Evolutionary conservation across 2,329 filamentous ascomycete species (phyloP).

Genomic region (Zymoseptoria brevis): DNA sequence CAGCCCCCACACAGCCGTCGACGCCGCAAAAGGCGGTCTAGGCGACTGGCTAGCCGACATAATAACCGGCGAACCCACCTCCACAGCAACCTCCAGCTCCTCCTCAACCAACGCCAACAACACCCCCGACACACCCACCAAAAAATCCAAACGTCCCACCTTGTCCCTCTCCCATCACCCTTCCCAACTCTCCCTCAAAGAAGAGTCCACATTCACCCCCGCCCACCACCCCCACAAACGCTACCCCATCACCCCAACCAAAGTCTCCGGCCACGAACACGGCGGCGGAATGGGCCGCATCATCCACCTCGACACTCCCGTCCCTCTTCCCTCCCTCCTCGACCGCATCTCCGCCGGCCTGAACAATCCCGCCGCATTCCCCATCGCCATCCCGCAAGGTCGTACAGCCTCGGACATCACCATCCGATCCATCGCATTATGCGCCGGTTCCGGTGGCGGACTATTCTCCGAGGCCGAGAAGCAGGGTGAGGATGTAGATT

Average conservation of each 20-base stretch:
- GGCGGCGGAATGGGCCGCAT: slow-evolving; percentile 56
- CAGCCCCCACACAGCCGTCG: slow-evolving; percentile 89
- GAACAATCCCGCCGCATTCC: slow-evolving; percentile 58
- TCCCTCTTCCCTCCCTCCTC: slow-evolving; percentile 51
- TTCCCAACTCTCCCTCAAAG: slow-evolving; percentile 34
- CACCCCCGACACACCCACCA: slow-evolving; percentile 31
- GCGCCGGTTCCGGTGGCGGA: slow-evolving; percentile 77
- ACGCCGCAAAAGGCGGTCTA: slow-evolving; percentile 75
- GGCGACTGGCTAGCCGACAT: slow-evolving; percentile 93
- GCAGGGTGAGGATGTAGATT: slow-evolving; percentile 52
- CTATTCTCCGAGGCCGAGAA: slow-evolving; percentile 56
- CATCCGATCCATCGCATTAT: slow-evolving; percentile 70
- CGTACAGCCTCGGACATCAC: slow-evolving; percentile 45
- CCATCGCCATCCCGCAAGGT: slow-evolving; percentile 56
- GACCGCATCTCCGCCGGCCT: slow-evolving; percentile 54
- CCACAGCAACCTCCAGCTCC: slow-evolving; percentile 11
- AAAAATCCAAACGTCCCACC: slow-evolving; percentile 31
- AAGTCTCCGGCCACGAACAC: slow-evolving; percentile 32
- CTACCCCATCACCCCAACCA: slow-evolving; percentile 46
- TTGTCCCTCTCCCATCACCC: slow-evolving; percentile 43
- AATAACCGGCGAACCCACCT: slow-evolving; percentile 51
- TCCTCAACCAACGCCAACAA: slow-evolving; percentile 12
- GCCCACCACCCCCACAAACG: slow-evolving; percentile 43
- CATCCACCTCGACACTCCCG: slow-evolving; percentile 46
- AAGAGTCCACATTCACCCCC: slow-evolving; percentile 28